A percentile compares a stretch with the other conserved stretches of the same genome.
Evolutionary conservation across 75 land plant species (phyloP).

Genomic region (Picea sitchensis): DNA sequence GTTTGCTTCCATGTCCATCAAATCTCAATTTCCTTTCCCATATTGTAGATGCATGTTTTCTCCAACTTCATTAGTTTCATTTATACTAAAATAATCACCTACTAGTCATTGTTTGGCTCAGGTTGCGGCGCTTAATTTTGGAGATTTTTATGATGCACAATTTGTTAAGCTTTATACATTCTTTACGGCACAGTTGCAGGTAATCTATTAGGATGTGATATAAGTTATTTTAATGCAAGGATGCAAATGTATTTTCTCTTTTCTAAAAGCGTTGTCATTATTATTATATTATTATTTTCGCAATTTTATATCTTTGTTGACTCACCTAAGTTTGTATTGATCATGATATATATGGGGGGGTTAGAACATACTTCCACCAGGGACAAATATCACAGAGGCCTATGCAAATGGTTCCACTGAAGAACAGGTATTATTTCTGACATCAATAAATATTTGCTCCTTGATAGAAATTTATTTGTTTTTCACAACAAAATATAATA

Average conservation of each 20-base stretch:
- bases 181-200: constrained; percentile 97
- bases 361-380: constrained; percentile 77
- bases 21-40: background rate
- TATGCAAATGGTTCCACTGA: constrained; percentile 88
- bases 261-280: background rate
- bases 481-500: background rate
- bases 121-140: constrained; percentile 90
- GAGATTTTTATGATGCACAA: constrained; percentile 82
- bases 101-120: constrained; percentile 19
- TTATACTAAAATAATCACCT: no score
- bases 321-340: background rate
- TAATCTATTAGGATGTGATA: constrained; percentile 11
- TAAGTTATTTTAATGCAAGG: no score
- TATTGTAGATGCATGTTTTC: background rate
- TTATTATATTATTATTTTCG: background rate
- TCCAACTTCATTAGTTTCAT: background rate
- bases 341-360: background rate
- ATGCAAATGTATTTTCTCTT: background rate
- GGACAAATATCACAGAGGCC: constrained; percentile 85
- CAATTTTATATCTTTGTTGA: background rate
- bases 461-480: background rate
- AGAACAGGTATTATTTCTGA: constrained; percentile 67
- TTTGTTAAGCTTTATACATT: constrained; percentile 85
- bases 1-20: background rate
- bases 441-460: background rate